These are phyloP conservation scores for Myxozyma mucilagina DNA, from an alignment of 805 yeast genomes.

Conservation along the genomic window DNA sequence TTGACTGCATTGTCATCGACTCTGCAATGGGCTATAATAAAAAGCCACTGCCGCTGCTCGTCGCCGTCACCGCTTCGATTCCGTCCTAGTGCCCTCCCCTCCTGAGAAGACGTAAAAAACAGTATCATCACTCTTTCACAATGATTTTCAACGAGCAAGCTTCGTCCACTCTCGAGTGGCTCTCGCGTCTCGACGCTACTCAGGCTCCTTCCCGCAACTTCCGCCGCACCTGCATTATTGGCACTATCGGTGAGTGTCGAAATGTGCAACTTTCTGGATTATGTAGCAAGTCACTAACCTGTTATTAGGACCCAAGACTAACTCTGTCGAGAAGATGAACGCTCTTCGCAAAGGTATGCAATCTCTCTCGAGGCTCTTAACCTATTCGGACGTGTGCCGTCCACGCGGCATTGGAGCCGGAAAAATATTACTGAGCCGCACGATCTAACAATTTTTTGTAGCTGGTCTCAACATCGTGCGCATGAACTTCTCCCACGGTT, in stretches of 20 bases:
- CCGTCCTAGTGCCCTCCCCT: neutral
- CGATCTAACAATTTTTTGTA: constrained; percentile 9
- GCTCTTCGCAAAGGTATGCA: constrained; percentile 67
- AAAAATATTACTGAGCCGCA: constrained; percentile 9
- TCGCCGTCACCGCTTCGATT: neutral
- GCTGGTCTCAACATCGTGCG: constrained; percentile 98
- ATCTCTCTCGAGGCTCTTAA: neutral
- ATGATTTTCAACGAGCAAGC: constrained; percentile 32
- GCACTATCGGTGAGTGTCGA: constrained; percentile 69
- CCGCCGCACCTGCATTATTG: constrained; percentile 96
- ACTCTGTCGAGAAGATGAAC: constrained; percentile 78
- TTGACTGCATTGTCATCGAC: neutral
- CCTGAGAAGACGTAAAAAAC: neutral
- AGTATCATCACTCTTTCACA: neutral
- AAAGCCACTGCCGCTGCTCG: neutral
- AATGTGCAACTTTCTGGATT: too few species aligned
- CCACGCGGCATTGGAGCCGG: neutral
- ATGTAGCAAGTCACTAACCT: neutral
- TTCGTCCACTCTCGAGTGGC: constrained; percentile 63
- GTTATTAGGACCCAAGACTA: constrained; percentile 79
- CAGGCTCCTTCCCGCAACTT: constrained; percentile 73
- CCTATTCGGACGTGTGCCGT: neutral
- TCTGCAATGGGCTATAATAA: neutral
- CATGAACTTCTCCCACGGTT: constrained; percentile 99
- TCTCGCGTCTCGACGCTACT: constrained; percentile 70